Base-by-base conservation (phyloP, 768 basidiomycete genomes). In the Tulasnella sp. region DNA sequence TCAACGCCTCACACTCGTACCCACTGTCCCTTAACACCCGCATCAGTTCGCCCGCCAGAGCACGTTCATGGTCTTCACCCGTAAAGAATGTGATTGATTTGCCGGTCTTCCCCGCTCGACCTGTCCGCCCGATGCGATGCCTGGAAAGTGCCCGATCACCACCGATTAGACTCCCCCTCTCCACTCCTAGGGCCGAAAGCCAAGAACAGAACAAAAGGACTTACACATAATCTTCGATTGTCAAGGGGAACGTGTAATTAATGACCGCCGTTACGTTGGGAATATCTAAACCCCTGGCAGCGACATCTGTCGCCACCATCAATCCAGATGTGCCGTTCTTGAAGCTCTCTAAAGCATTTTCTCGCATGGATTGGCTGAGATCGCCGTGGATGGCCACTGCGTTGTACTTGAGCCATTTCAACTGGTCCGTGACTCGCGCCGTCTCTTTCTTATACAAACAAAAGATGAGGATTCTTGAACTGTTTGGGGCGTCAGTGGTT, bases 391-490 rank as follows among this genome's bases (percentile, higher is more conserved):
- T 75, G 2, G 86, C 86, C 4, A 80, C 84, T 15, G 93, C 91
- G 24, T 78, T 72, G 74, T 87, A 93, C 19, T 83, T 90, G 24
- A 85, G 80, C 51, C 82, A 75, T 54, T 76, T 73, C 11, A 99
- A 81, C 67, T 82, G 86, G 65, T 80, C 76, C 69, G 90, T 90
- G 1, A 99, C 82, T n/a, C 96, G 80, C 17, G 88, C 80, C 5
- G 94, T 91, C 71, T 97, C 96, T 70, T 93, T 95, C 74, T 99
- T 99, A 77, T 99, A 99, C 41, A 98, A 77, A 15, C 88, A 95
- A 69, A 99, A 99, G 26, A 99, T 80, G 32, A 99, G 81, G 61
- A 90, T 80, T 38, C 89, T 85, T 9, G 85, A 76, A 23, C 85
- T 83, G 51, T 74, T 75, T 58, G 73, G 75, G 47, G 69, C 76